Evolutionary conservation across 108 stramenopile species (phyloP), one percentile per base, ranked within the genome.

Genomic region (Bacterosira constricta): DNA sequence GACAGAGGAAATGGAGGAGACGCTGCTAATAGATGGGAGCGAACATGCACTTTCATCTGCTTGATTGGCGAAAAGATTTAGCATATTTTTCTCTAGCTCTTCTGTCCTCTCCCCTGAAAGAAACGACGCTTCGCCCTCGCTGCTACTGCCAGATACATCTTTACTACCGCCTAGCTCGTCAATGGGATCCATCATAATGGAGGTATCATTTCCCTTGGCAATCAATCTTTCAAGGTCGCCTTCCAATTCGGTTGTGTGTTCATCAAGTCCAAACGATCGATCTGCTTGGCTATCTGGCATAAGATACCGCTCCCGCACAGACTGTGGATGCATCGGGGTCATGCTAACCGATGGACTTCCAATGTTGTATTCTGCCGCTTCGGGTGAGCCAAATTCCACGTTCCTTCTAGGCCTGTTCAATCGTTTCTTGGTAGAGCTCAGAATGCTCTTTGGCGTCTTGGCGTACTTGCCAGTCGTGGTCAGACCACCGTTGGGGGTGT

Each of bases 381-480:
- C 84, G 0, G 92, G 90, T 34, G 89, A 90, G 6, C 92, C 90
- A 71, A 96, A 96, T 12, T 80, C 89, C 32, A 96, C 92, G 50
- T 71, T 56, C 55, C 66, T 82, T 23, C 61, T 64, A 10, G 61
- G 45, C 32, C 45, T 52, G 32, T 47, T 9, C 11, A 57, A 49
- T 38, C 70, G 53, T 50, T 52, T 73, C 17, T 60, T 50, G 6
- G 87, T 57, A 21, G 85, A 85, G 42, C 71, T 81, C 37, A 83
- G 60, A 38, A 74, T 80, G 66, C 79, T 81, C 52, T 78, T 83
- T 0, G 79, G 82, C 0, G 73, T 69, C 47, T 66, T 75, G 50
- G 32, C 30, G 31, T 36, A 23, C 51, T 47, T 59, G 55, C 37
- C 17, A 20, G 34, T 23, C 49, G 68, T 13, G 49, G 64, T 18